phyloP scores from a whole-genome alignment of 495 filamentous ascomycete genomes.

The Aspergillus hancockii region DNA sequence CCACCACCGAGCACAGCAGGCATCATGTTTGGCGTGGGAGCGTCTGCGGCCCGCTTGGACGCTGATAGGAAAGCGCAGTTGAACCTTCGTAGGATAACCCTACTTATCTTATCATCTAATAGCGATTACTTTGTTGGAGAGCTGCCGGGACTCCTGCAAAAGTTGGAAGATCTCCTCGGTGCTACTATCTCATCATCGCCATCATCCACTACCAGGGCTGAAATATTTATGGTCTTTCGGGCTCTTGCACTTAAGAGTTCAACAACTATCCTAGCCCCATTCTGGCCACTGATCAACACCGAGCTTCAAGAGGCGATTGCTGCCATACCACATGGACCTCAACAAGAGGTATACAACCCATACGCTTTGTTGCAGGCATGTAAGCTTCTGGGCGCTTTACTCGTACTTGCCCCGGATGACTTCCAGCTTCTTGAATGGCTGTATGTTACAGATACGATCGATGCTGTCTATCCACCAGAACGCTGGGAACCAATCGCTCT shows the following conservation, averaged over 20 bases:
- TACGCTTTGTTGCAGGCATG: conserved; percentile 80
- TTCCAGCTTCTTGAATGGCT: conserved; percentile 97
- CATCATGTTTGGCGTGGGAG: conserved; percentile 96
- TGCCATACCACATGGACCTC: conserved; percentile 67
- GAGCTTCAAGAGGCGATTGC: conserved; percentile 84
- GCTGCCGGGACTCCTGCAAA: conserved; percentile 72
- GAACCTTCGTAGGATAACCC: conserved; percentile 79
- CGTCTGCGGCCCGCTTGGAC: conserved; percentile 88
- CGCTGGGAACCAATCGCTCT: conserved; percentile 72
- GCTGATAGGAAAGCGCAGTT: conserved; percentile 92
- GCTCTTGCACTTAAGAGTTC: conserved; percentile 76
- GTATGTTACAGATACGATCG: conserved; percentile 94
- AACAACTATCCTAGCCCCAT: conserved; percentile 70
- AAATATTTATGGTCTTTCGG: conserved; percentile 86
- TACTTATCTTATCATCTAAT: conserved; percentile 71
- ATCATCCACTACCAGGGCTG: conserved; percentile 82
- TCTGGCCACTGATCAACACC: conserved; percentile 88
- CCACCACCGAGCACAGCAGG: conserved; percentile 90
- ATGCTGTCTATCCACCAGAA: conserved; percentile 86
- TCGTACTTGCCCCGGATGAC: conserved; percentile 87
- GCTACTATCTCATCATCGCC: conserved; percentile 91
- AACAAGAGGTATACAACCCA: conserved; percentile 76
- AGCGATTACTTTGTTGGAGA: conserved; percentile 79
- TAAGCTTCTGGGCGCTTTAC: conserved; percentile 83
- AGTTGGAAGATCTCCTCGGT: conserved; percentile 78